Base-by-base conservation (phyloP, 257 asterid genomes). In the Solanum ossicruentum region DNA sequence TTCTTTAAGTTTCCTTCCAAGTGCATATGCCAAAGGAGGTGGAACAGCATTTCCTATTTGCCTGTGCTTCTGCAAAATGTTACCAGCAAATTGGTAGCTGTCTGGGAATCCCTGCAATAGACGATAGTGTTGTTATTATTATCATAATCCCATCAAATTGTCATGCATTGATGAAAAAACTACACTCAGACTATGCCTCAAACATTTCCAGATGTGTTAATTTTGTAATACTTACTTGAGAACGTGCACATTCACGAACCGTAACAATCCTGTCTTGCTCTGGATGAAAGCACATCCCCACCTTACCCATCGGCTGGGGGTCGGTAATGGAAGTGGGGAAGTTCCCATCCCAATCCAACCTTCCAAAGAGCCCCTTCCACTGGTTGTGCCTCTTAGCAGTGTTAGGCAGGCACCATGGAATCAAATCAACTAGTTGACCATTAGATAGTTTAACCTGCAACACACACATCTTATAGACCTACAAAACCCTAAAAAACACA, bases 371-470 rank as follows among this genome's bases (percentile, higher is more conserved):
- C 18, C 99, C 98, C 92, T 96, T 96, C 99, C 99, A 96, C 88
- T 96, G 99, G 87, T 96, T 96, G 93, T 96, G 99, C 93, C 98
- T 91, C 93, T 94, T 91, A 63, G 99, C 99, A 54, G 99, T 94
- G 85, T 95, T 94, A 5, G 99, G 98, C 88, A 96, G 88, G 92
- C 98, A 94, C 99, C 99, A 96, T 5, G 98, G 99, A 84, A 96
- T 93, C 87, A 96, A 88, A 93, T 96, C 99, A 85, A 91, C 97
- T 88, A 89, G 79, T 91, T 94, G 97, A 51, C 99, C 98, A 84
- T 87, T 91, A 20, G 97, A 94, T 85, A 94, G 87, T 83, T 88
- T 96, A 54, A 96, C 97, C 98, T 94, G 90, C 56, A 81, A 45
- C 85, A 43, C 66, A 28, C 15, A 79, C 20, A 45, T 80, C 69